Percentiles rank a stretch among this genome's conserved stretches.
Evolutionary conservation across 441 rosid genomes (phyloP).

Genomic region (Theobroma grandiflorum): DNA sequence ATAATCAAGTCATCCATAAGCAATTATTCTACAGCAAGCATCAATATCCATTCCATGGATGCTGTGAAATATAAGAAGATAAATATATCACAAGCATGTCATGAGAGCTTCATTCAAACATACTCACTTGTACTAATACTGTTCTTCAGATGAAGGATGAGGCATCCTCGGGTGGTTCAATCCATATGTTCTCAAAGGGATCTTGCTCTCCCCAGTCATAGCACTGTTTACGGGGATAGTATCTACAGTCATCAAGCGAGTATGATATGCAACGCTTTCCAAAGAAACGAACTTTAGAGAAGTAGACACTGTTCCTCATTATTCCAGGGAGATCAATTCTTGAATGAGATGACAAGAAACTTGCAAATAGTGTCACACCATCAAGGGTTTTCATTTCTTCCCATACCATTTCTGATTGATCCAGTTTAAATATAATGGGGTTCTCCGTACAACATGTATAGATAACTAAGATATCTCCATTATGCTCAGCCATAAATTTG

Average conservation of each 20-base stretch:
- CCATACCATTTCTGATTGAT: constrained; percentile 54
- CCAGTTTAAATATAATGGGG: constrained; percentile 60
- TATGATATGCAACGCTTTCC: constrained; percentile 74
- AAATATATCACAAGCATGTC: background rate
- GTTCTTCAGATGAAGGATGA: constrained; percentile 41
- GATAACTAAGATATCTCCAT: constrained; percentile 62
- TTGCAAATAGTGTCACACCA: constrained; percentile 64
- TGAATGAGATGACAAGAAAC: constrained; percentile 64
- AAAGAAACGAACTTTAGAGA: constrained; percentile 68
- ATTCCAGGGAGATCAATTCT: constrained; percentile 52
- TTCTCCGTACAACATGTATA: constrained; percentile 57
- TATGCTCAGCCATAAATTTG: constrained; percentile 59
- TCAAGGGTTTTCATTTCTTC: constrained; percentile 56
- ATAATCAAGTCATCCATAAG: constrained; percentile 16
- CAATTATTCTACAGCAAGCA: constrained; percentile 18
- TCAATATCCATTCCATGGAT: constrained; percentile 7
- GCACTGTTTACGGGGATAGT: constrained; percentile 72
- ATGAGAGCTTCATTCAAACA: background rate
- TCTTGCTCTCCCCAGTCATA: constrained; percentile 74
- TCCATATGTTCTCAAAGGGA: constrained; percentile 73
- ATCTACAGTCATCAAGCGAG: constrained; percentile 60
- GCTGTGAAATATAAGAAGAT: constrained; percentile 6
- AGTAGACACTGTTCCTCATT: constrained; percentile 63
- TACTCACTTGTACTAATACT: constrained; percentile 14
- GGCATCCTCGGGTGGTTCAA: constrained; percentile 59